Percentiles rank a stretch among this genome's conserved stretches.
phyloP scores from a whole-genome alignment of 768 basidiomycete species.

The Mycena rebaudengoi region DNA sequence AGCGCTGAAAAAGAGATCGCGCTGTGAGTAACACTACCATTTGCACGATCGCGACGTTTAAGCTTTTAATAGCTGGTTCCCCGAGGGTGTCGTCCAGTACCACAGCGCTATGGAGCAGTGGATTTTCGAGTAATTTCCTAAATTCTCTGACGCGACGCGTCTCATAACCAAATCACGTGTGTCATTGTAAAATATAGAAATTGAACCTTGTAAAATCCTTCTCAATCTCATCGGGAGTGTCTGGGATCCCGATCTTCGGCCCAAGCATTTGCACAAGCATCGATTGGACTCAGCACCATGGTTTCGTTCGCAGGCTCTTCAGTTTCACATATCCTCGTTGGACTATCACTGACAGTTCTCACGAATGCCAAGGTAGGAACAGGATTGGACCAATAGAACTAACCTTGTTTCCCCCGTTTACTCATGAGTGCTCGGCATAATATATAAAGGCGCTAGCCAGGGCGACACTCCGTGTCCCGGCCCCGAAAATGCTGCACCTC shows the following conservation, averaged over 20 bases:
- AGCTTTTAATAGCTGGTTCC: slow-evolving; percentile 79
- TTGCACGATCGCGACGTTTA: slow-evolving; percentile 9
- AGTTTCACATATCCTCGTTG: slow-evolving; percentile 18
- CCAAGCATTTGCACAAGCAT: too few relatives aligned
- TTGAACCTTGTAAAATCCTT: not conserved
- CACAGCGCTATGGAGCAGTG: slow-evolving; percentile 67
- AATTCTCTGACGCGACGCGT: slow-evolving; percentile 1
- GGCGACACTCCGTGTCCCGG: not conserved
- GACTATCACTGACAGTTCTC: slow-evolving; percentile 13
- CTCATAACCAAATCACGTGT: slow-evolving; percentile 1
- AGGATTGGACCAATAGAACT: slow-evolving; percentile 12
- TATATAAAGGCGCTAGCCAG: slow-evolving; percentile 15
- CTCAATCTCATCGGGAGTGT: too few relatives aligned
- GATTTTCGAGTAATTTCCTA: slow-evolving; percentile 73
- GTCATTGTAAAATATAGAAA: slow-evolving; percentile 23
- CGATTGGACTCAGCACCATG: not conserved
- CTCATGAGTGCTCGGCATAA: slow-evolving; percentile 9
- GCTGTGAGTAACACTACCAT: slow-evolving; percentile 63
- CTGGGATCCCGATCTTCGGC: too few relatives aligned
- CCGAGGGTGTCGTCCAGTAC: slow-evolving; percentile 83
- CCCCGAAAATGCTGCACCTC: slow-evolving; percentile 10
- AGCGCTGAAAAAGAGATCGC: slow-evolving; percentile 93
- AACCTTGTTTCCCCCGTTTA: slow-evolving; percentile 4
- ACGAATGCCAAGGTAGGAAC: slow-evolving; percentile 7
- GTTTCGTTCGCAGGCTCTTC: slow-evolving; percentile 15